phyloP scores from a whole-genome alignment of 1,284 basidiomycete species.

The Marasmius fiardii region DNA sequence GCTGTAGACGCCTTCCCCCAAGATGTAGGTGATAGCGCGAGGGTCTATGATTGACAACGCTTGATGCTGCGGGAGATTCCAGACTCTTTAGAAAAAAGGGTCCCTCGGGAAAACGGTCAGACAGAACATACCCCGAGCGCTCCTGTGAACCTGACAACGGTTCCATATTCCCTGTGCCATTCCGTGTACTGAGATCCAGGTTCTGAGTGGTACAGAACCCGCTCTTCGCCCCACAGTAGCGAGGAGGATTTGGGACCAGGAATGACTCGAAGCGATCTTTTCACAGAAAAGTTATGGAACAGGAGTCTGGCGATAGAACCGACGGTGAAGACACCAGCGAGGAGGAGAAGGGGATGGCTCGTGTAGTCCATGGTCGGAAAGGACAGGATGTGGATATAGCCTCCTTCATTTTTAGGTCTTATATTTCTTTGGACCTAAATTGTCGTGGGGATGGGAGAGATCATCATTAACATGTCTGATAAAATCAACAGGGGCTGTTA shows the following conservation, averaged over 20 bases:
- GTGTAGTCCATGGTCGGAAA: background rate
- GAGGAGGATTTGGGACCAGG: constrained; percentile 46
- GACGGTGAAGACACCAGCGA: constrained; percentile 22
- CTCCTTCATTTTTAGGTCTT: background rate
- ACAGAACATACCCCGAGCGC: constrained; percentile 45
- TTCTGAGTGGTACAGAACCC: constrained; percentile 41
- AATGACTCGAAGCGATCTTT: constrained; percentile 34
- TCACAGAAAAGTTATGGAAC: constrained; percentile 25
- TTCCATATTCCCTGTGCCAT: constrained; percentile 51
- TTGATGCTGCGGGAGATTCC: constrained; percentile 37
- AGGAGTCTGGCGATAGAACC: constrained; percentile 27
- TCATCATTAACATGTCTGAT: background rate
- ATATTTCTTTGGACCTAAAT: background rate
- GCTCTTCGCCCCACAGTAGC: constrained; percentile 56
- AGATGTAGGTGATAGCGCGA: constrained; percentile 47
- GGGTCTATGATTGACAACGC: constrained; percentile 52
- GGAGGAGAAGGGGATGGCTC: constrained; percentile 3
- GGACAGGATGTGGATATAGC: background rate
- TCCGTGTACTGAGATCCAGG: constrained; percentile 47
- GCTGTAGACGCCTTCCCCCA: constrained; percentile 46
- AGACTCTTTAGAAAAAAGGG: background rate
- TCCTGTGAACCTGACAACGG: constrained; percentile 49
- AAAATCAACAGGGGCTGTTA: background rate
- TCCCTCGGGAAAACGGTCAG: constrained; percentile 1
- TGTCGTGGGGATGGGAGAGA: background rate